These are phyloP conservation scores for Leishmania arabica DNA, from an alignment of 208 protist species.

Conservation along the genomic window DNA sequence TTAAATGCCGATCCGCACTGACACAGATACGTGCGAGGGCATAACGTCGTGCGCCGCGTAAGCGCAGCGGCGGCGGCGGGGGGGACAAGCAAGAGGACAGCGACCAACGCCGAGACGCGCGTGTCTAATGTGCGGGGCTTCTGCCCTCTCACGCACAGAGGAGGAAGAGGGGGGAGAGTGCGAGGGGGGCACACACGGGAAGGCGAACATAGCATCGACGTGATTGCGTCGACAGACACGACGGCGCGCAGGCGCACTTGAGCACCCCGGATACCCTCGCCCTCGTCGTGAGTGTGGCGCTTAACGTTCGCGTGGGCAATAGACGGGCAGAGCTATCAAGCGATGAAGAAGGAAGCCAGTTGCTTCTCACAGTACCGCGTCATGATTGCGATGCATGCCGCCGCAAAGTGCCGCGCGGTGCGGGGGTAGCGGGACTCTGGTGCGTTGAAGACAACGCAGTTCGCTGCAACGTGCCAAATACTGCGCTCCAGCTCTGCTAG, in stretches of 20 bases:
- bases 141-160: not conserved
- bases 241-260: not conserved
- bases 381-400: constrained; percentile 55
- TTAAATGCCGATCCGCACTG: not conserved
- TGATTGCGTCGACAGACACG: not conserved
- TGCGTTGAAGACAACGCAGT: constrained; percentile 87
- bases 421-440: constrained; percentile 76
- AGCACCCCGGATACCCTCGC: not conserved
- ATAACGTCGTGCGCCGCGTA: not conserved
- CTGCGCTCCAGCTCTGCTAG: constrained; percentile 72
- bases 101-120: not conserved
- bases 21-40: not conserved
- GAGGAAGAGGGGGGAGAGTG: not conserved
- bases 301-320: not conserved
- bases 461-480: constrained; percentile 80
- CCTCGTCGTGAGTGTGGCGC: not conserved
- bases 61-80: not conserved
- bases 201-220: not conserved
- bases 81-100: too few species aligned
- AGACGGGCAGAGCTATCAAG: not conserved
- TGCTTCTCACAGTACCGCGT: constrained; percentile 72
- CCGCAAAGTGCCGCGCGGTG: constrained; percentile 63
- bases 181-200: not conserved
- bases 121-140: not conserved
- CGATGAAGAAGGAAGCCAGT: constrained; percentile 19